Evolutionary conservation across 106 monocot species (phyloP).

Genomic region (Dioscorea zingiberensis): DNA sequence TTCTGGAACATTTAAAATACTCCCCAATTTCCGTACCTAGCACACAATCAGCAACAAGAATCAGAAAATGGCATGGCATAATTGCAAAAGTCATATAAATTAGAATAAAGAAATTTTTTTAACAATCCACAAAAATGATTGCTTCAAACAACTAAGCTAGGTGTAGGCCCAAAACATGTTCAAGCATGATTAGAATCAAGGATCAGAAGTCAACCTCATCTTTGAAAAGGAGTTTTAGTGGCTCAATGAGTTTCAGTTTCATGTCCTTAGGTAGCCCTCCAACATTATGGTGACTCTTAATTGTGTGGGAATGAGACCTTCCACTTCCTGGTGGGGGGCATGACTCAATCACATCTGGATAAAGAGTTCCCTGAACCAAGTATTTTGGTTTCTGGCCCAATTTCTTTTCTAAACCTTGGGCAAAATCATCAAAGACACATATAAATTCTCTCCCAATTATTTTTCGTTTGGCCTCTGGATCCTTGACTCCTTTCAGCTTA

Average conservation of each 20-base stretch:
- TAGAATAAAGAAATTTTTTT: too few relatives aligned
- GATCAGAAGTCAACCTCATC: slow-evolving; percentile 58
- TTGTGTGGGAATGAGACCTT: slow-evolving; percentile 89
- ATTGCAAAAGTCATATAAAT: not conserved
- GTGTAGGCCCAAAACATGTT: too few relatives aligned
- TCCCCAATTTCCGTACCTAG: slow-evolving; percentile 80
- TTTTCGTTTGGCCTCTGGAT: slow-evolving; percentile 91
- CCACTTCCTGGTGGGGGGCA: slow-evolving; percentile 98
- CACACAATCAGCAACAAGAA: not conserved
- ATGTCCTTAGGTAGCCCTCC: slow-evolving; percentile 95
- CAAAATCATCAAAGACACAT: slow-evolving; percentile 82
- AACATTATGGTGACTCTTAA: slow-evolving; percentile 98
- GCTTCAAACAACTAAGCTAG: too few relatives aligned
- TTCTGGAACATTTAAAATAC: slow-evolving; percentile 81
- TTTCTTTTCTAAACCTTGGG: slow-evolving; percentile 54
- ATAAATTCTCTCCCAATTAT: slow-evolving; percentile 96
- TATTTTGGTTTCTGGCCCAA: slow-evolving; percentile 58
- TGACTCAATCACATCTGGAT: slow-evolving; percentile 98
- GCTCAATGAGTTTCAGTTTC: slow-evolving; percentile 95
- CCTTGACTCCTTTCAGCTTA: slow-evolving; percentile 79
- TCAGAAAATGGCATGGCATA: not conserved
- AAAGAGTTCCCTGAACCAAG: slow-evolving; percentile 93
- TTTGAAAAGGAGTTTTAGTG: slow-evolving; percentile 94
- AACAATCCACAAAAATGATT: too few relatives aligned
- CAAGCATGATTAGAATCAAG: too few relatives aligned